Evolutionary conservation across 495 filamentous ascomycete species (phyloP).

Genomic region (Neohortaea acidophila): DNA sequence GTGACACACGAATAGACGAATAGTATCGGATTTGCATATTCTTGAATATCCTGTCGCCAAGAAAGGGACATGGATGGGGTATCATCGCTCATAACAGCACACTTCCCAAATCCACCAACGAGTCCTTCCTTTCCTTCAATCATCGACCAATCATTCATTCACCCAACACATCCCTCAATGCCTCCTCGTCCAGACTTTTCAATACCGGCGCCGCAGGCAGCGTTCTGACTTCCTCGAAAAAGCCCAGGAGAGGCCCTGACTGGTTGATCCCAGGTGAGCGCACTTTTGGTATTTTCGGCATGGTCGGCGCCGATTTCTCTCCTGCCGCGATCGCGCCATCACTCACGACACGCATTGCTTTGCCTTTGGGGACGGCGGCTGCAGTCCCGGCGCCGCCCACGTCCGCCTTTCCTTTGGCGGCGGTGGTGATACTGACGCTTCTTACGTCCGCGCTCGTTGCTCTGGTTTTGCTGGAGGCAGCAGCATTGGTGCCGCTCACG

Average conservation of each 20-base stretch:
- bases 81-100: not conserved
- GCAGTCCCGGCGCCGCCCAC: not conserved
- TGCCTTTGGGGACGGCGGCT: not conserved
- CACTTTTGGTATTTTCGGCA: slow-evolving; percentile 11
- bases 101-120: not conserved
- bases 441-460: not conserved
- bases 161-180: slow-evolving; percentile 20
- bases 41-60: not conserved
- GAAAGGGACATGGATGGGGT: not conserved
- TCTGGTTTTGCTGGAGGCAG: not conserved
- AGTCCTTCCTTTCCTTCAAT: not conserved
- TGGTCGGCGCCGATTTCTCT: slow-evolving; percentile 2
- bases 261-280: slow-evolving; percentile 26
- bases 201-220: slow-evolving; percentile 19
- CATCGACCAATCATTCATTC: not conserved
- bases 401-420: not conserved
- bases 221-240: slow-evolving; percentile 16
- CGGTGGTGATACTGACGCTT: not conserved
- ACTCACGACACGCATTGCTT: not conserved
- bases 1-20: not conserved
- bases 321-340: no score
- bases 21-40: not conserved
- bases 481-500: not conserved
- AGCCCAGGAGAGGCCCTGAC: slow-evolving; percentile 23
- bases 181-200: slow-evolving; percentile 24